Evolutionary conservation across 208 protist genomes (phyloP).

Genomic region (Wallacemonas rigidus): DNA sequence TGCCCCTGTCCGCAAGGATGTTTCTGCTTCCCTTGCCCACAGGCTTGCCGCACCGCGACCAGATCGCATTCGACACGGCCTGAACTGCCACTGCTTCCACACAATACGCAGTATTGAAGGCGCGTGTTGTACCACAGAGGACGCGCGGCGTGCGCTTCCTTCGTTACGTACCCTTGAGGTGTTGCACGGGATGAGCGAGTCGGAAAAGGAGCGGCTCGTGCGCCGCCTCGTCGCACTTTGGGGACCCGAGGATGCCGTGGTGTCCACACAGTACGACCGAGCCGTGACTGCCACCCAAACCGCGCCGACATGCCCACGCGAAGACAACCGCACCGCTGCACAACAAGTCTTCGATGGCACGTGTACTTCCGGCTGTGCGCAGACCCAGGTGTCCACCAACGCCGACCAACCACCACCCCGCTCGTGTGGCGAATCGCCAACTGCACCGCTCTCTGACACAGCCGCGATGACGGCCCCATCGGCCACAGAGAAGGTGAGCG

Average conservation of each 20-base stretch:
- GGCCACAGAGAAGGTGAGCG: too few species aligned
- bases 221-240: constrained; percentile 7
- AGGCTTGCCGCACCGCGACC: background rate
- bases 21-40: background rate
- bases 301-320: too few species aligned
- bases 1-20: background rate
- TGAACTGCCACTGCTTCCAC: background rate
- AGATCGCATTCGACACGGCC: background rate
- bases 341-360: too few species aligned
- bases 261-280: too few species aligned
- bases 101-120: background rate
- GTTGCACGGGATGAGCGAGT: background rate
- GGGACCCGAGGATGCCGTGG: constrained; percentile 11
- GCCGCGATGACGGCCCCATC: too few species aligned
- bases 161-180: background rate
- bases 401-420: too few species aligned
- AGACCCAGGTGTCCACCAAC: too few species aligned
- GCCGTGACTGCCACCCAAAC: too few species aligned
- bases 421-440: too few species aligned
- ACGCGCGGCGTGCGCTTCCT: background rate
- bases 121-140: background rate
- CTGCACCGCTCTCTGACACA: too few species aligned
- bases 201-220: constrained; percentile 14
- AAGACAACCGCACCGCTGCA: too few species aligned
- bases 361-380: too few species aligned